Percentiles rank a stretch among this genome's conserved stretches.
Conservation (phyloP, 75 land plant species). For the Pinus taeda region DNA sequence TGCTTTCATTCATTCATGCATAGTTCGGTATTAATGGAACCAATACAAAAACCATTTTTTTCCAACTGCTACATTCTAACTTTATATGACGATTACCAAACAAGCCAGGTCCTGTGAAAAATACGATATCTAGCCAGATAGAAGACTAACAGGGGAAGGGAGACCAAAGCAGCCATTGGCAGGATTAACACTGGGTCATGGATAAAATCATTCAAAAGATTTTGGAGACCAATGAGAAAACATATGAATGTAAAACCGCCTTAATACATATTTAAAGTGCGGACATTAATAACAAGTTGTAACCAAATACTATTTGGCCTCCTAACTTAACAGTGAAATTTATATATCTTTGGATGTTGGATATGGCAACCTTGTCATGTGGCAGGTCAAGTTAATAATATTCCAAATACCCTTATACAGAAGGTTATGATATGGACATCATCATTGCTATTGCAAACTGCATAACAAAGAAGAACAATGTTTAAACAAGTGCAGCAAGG, state of each 20-base stretch:
- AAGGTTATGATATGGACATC: too few relatives aligned
- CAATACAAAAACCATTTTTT: not conserved
- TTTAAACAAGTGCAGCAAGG: too few relatives aligned
- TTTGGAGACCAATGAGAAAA: not conserved
- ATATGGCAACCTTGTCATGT: not conserved
- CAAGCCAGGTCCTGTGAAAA: not conserved
- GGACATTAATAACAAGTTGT: not conserved
- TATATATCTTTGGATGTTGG: too few relatives aligned
- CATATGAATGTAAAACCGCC: not conserved
- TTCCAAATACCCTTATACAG: too few relatives aligned
- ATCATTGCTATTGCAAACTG: too few relatives aligned
- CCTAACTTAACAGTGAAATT: too few relatives aligned
- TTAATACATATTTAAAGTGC: not conserved
- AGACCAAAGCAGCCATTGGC: not conserved
- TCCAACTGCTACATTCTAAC: not conserved
- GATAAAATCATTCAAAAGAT: not conserved
- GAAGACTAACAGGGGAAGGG: not conserved
- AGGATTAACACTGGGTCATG: not conserved
- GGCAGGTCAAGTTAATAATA: too few relatives aligned
- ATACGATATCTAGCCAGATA: not conserved
- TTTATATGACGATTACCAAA: not conserved
- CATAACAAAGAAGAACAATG: too few relatives aligned
- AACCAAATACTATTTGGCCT: not conserved
- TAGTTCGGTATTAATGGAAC: not conserved
- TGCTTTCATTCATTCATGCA: too few relatives aligned